These are phyloP conservation scores for Trypanosoma mega DNA, from an alignment of 208 protist genomes.

Conservation along the genomic window DNA sequence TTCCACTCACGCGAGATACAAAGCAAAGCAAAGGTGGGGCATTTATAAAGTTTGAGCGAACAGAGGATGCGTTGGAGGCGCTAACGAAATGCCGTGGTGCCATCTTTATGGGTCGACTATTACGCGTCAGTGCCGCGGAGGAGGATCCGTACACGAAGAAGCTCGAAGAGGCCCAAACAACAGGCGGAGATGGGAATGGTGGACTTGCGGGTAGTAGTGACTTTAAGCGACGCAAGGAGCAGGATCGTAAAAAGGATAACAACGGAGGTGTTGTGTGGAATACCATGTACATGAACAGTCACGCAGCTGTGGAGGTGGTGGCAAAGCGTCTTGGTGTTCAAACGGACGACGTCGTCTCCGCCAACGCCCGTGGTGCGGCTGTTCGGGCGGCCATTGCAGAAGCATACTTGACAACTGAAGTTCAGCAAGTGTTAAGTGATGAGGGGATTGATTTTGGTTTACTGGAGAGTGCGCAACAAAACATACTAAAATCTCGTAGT, in stretches of 20 bases:
- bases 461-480: conserved; percentile 57
- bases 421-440: conserved; percentile 70
- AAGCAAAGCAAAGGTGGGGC: conserved; percentile 92
- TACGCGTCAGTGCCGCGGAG: conserved; percentile 61
- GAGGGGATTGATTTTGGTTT: conserved; percentile 72
- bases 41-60: conserved; percentile 88
- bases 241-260: neutral
- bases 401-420: conserved; percentile 76
- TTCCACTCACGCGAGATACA: conserved; percentile 93
- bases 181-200: neutral
- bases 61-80: conserved; percentile 85
- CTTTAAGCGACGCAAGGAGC: conserved; percentile 56
- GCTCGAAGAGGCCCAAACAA: conserved; percentile 12
- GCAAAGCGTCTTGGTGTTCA: conserved; percentile 67
- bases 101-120: conserved; percentile 90
- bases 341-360: conserved; percentile 58
- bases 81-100: conserved; percentile 68
- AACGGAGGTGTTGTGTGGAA: conserved; percentile 57
- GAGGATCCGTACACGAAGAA: conserved; percentile 79
- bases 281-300: conserved; percentile 81
- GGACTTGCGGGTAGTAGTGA: conserved; percentile 46
- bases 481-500: conserved; percentile 65
- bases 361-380: conserved; percentile 73
- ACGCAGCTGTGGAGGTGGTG: conserved; percentile 69
- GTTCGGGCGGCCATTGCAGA: conserved; percentile 89